Conservation (phyloP, 768 basidiomycete species). For the Termitomyces sp. region DNA sequence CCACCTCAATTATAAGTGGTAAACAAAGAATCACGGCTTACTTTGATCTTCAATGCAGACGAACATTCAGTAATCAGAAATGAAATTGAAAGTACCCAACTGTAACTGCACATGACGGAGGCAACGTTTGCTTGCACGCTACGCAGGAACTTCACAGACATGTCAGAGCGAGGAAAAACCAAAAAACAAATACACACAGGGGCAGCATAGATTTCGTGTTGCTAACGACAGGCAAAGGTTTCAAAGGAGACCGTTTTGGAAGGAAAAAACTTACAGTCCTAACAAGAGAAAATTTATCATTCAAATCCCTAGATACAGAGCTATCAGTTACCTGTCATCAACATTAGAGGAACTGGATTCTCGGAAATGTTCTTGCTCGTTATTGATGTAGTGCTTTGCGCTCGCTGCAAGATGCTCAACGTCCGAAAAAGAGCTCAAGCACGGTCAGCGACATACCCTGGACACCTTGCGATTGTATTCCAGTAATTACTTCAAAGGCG, state of each 20-base stretch:
- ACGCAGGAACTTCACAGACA: slow-evolving; percentile 37
- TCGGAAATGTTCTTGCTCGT: slow-evolving; percentile 46
- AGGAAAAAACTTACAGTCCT: slow-evolving; percentile 27
- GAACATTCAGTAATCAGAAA: not conserved
- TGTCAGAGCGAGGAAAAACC: not conserved
- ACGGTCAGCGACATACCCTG: slow-evolving; percentile 26
- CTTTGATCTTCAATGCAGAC: slow-evolving; percentile 26
- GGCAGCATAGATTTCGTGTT: slow-evolving; percentile 55
- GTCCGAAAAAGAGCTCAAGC: not conserved
- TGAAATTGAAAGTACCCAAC: slow-evolving; percentile 17
- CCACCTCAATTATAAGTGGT: not conserved
- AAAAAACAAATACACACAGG: slow-evolving; percentile 29
- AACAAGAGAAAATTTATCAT: not conserved
- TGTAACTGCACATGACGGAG: slow-evolving; percentile 64
- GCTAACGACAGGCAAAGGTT: slow-evolving; percentile 14
- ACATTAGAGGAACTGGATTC: slow-evolving; percentile 35
- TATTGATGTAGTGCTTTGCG: slow-evolving; percentile 43
- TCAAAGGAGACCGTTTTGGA: not conserved
- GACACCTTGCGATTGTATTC: slow-evolving; percentile 49
- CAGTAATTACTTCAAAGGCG: slow-evolving; percentile 47
- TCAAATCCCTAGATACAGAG: not conserved
- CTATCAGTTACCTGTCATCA: slow-evolving; percentile 33
- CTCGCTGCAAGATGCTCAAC: slow-evolving; percentile 19
- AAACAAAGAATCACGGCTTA: slow-evolving; percentile 7
- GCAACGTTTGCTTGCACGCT: slow-evolving; percentile 63